Evolutionary conservation across 1,139 yeast genomes (phyloP), one percentile per base, ranked within the genome.

Genomic region (Kodamaea suecica): DNA sequence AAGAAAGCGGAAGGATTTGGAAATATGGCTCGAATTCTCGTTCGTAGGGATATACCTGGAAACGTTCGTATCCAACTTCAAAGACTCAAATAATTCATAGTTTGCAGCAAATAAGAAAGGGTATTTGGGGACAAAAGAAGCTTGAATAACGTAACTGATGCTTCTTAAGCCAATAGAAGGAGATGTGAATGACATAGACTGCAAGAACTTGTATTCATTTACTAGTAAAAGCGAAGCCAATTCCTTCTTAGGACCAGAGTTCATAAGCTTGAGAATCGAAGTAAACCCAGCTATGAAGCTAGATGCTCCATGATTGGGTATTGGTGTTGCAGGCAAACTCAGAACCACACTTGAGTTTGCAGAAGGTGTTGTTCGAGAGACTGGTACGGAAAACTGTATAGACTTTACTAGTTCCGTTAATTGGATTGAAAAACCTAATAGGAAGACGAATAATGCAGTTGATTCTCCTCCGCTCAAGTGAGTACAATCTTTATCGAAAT

Each of bases 1-100:
- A 8, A 62, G 30, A 25, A 54, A 49, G 27, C 48, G 15, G 21
- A 29, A 29, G 5, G 23, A 15, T 10, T 17, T 11, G 17, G 17
- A 10, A 27, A 19, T n/a, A n/a, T n/a, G n/a, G n/a, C n/a, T n/a
- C n/a, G n/a, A n/a, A n/a, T n/a, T n/a, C n/a, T n/a, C n/a, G n/a
- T n/a, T n/a, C n/a, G n/a, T n/a, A 9, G 21, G 21, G 9, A 9
- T 19, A 19, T 6, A 9, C 21, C 8, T 19, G 8, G 9, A 19
- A 19, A 6, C 21, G 21, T 9, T 9, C 9, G 21, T 6, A 19
- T n/a, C 9, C 3, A 8, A n/a, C 13, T 16, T 11, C 23, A 28
- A 28, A 2, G 8, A 3, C 3, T 28, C 15, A 11, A 20, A 17
- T 3, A 15, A 15, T 11, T 15, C 20, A 3, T 15, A 19, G 20